Conservation (phyloP, 2,329 filamentous ascomycete species). For the Dissoconium aciculare region DNA sequence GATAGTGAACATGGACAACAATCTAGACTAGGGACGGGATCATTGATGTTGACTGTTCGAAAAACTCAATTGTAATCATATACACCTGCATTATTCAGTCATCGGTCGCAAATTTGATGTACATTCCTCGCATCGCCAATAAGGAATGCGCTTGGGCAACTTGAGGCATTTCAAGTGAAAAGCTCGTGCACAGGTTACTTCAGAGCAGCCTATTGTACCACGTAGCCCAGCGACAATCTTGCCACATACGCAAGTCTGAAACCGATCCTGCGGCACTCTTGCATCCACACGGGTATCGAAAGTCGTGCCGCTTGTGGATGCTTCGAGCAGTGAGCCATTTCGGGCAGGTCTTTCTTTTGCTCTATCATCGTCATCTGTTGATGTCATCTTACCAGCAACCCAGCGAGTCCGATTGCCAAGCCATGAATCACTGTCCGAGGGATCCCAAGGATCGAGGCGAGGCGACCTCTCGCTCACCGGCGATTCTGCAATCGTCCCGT, state of each 20-base stretch:
- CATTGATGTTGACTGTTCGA: too few species aligned
- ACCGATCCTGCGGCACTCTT: not conserved
- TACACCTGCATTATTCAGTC: too few species aligned
- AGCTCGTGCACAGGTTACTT: conserved; percentile 6
- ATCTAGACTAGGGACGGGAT: too few species aligned
- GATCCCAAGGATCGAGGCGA: too few species aligned
- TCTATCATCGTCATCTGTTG: not conserved
- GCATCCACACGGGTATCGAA: not conserved
- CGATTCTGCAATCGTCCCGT: not conserved
- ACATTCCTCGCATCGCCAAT: conserved; percentile 11
- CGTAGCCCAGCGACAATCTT: conserved; percentile 3
- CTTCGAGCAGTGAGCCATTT: conserved; percentile 3
- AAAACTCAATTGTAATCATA: too few species aligned
- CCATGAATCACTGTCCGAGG: too few species aligned
- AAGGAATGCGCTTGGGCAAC: conserved; percentile 6
- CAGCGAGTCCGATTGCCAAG: not conserved
- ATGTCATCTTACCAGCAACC: not conserved
- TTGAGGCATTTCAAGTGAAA: conserved; percentile 12
- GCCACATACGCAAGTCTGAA: conserved; percentile 9
- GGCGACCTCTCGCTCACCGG: too few species aligned
- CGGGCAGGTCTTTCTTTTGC: not conserved
- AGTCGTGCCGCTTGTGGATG: not conserved
- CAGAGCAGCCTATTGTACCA: conserved; percentile 9
- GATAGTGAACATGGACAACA: too few species aligned
- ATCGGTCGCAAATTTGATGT: too few species aligned